These are phyloP conservation scores for Elongisporangium undulatum DNA, from an alignment of 352 stramenopile genomes.

Conservation along the genomic window DNA sequence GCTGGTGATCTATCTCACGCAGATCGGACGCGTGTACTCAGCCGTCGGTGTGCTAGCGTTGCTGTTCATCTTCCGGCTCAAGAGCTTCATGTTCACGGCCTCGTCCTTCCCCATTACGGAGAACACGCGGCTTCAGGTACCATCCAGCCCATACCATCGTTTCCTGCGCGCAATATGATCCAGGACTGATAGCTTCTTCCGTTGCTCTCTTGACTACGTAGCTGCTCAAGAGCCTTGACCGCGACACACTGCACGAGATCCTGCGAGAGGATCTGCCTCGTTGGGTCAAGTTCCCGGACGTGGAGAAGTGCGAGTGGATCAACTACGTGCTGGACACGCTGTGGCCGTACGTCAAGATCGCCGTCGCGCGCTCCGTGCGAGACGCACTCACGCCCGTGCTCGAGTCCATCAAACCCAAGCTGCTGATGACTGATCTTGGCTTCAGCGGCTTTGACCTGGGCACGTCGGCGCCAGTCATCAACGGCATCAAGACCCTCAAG, in stretches of 20 bases:
- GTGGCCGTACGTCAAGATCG: constrained; percentile 44
- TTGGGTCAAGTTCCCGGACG: constrained; percentile 43
- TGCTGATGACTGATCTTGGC: constrained; percentile 35
- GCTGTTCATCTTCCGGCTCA: constrained; percentile 34
- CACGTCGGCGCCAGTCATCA: constrained; percentile 32
- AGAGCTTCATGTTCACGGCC: constrained; percentile 22
- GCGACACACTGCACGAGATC: constrained; percentile 32
- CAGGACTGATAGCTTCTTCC: constrained; percentile 1
- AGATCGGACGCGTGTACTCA: constrained; percentile 9
- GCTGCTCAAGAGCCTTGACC: constrained; percentile 30
- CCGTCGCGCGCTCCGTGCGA: constrained; percentile 26
- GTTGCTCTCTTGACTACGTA: background rate
- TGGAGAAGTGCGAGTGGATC: constrained; percentile 45
- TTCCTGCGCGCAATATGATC: background rate
- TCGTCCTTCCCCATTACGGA: constrained; percentile 21
- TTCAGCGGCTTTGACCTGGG: constrained; percentile 38
- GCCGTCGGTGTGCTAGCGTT: constrained; percentile 20
- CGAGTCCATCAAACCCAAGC: constrained; percentile 29
- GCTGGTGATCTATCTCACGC: constrained; percentile 16
- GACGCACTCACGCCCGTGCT: constrained; percentile 31
- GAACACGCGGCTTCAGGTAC: constrained; percentile 26
- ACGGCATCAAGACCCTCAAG: constrained; percentile 35
- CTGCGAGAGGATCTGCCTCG: constrained; percentile 35
- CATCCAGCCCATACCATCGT: too few relatives aligned
- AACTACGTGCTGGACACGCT: constrained; percentile 38